These are phyloP conservation scores for Cladosporium phlei DNA, from an alignment of 2,329 filamentous ascomycete species.

Conservation along the genomic window DNA sequence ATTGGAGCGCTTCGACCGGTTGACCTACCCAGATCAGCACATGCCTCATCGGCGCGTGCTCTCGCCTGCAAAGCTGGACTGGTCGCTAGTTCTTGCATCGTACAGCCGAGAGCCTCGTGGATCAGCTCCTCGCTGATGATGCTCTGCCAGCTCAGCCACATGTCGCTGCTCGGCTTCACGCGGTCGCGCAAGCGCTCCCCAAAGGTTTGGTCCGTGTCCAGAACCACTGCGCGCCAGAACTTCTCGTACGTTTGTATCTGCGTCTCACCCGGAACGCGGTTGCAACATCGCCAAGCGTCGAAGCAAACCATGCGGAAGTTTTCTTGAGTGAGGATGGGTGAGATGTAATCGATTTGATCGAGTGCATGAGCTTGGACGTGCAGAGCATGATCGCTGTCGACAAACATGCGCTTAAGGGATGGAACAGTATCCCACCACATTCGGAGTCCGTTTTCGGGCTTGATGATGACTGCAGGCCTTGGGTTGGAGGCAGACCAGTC, in stretches of 20 bases:
- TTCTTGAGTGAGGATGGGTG: constrained; percentile 2
- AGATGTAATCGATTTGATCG: constrained; percentile 1
- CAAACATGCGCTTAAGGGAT: constrained; percentile 6
- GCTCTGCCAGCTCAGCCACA: constrained; percentile 5
- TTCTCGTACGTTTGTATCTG: background rate
- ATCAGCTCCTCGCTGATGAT: constrained; percentile 12
- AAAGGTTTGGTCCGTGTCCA: background rate
- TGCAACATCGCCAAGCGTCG: background rate
- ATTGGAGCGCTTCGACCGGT: background rate
- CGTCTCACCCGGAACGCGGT: background rate
- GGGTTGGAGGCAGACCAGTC: constrained; percentile 3
- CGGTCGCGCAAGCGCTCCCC: constrained; percentile 1
- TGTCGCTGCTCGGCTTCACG: background rate
- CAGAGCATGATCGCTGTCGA: constrained; percentile 1
- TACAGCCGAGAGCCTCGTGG: constrained; percentile 6
- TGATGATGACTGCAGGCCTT: background rate
- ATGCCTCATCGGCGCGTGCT: background rate
- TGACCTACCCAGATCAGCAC: background rate
- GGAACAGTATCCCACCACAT: constrained; percentile 5
- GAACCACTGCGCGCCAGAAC: constrained; percentile 6
- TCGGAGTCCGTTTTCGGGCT: constrained; percentile 1
- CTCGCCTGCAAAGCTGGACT: background rate
- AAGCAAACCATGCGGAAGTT: constrained; percentile 1
- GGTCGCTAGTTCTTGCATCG: constrained; percentile 1
- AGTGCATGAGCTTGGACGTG: constrained; percentile 14